A percentile compares a stretch with the other conserved stretches of the same genome.
Evolutionary conservation across 179 eudicot genomes (phyloP).

Genomic region (Patellifolia procumbens): DNA sequence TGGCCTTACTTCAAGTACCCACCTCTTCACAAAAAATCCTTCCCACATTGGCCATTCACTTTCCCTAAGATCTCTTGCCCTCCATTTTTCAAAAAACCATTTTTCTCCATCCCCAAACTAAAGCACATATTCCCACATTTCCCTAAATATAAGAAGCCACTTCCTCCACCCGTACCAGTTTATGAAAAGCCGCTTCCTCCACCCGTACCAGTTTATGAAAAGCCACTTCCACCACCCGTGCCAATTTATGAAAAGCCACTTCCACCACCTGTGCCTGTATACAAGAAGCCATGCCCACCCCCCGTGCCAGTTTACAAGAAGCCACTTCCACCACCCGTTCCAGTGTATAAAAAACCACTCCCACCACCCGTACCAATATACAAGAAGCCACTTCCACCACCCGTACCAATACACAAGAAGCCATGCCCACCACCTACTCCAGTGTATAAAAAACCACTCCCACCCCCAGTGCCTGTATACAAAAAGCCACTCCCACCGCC

Average conservation of each 20-base stretch:
- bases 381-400: constrained; percentile 25
- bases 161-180: constrained; percentile 20
- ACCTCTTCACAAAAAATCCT: constrained; percentile 32
- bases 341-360: constrained; percentile 19
- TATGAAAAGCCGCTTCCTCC: constrained; percentile 32
- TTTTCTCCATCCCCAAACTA: constrained; percentile 14
- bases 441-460: constrained; percentile 19
- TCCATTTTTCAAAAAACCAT: constrained; percentile 20
- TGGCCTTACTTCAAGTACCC: constrained; percentile 56
- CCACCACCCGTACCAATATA: constrained; percentile 21
- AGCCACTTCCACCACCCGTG: constrained; percentile 33
- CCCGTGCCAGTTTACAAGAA: constrained; percentile 27
- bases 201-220: constrained; percentile 24
- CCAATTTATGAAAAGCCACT: constrained; percentile 25
- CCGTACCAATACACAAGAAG: constrained; percentile 26
- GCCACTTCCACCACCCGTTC: constrained; percentile 17
- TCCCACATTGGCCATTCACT: constrained; percentile 19
- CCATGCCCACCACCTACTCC: constrained; percentile 15
- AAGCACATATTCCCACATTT: constrained; percentile 21
- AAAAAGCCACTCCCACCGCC: constrained; percentile 24
- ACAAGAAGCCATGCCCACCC: constrained; percentile 17
- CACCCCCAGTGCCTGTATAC: constrained; percentile 18
- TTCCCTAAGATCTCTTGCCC: constrained; percentile 21
- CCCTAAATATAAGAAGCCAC: constrained; percentile 25
- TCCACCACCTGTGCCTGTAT: constrained; percentile 27